A percentile compares a stretch with the other conserved stretches of the same genome.
Conservation (phyloP, 2,329 filamentous ascomycete species). For the Alternaria infectoria region DNA sequence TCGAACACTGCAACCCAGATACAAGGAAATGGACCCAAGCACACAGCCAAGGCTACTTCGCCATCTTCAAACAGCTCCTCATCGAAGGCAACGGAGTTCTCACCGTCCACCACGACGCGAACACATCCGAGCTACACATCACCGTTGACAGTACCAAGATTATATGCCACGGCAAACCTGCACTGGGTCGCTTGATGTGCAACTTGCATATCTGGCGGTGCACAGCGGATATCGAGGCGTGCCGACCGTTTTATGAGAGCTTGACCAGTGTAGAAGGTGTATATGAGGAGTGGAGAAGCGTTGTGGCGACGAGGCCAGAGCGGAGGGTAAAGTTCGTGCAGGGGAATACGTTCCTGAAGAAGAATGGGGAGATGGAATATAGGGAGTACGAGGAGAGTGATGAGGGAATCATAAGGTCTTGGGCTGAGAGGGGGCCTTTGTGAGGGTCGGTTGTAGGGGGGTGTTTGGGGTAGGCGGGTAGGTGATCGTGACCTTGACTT, state of each 20-base stretch:
- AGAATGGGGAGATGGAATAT: neutral
- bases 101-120: neutral
- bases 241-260: neutral
- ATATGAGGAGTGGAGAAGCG: fast-evolving
- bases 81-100: neutral
- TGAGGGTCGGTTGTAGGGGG: too few species aligned
- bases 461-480: too few species aligned
- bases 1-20: neutral
- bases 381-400: neutral
- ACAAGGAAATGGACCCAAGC: neutral
- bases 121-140: neutral
- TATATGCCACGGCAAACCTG: neutral
- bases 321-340: neutral
- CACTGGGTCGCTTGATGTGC: neutral
- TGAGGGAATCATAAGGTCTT: neutral
- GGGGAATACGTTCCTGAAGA: neutral
- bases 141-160: neutral
- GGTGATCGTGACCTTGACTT: too few species aligned
- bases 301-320: neutral
- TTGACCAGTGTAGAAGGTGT: neutral
- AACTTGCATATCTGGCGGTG: neutral
- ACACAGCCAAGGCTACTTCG: neutral
- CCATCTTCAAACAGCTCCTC: neutral
- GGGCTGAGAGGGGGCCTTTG: neutral
- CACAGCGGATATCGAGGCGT: neutral